Evolutionary conservation across 2,329 filamentous ascomycete species (phyloP).

Genomic region (Pseudogymnoascus sp.): DNA sequence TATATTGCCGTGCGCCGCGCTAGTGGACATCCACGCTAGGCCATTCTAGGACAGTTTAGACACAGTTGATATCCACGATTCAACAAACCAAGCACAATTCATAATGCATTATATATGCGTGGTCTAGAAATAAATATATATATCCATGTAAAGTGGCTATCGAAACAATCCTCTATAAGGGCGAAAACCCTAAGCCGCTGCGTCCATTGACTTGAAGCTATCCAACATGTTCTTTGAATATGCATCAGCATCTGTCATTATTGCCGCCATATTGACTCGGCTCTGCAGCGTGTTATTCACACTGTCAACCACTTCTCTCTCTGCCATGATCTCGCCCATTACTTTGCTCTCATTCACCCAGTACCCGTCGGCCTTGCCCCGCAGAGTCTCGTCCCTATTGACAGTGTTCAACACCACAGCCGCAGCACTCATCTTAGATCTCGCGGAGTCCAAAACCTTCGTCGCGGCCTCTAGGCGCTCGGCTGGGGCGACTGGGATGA

Average conservation of each 20-base stretch:
- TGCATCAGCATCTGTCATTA: constrained; percentile 55
- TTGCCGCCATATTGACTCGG: constrained; percentile 52
- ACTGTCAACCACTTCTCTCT: constrained; percentile 64
- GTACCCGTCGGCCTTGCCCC: constrained; percentile 59
- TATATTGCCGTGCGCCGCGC: constrained; percentile 2
- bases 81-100: not conserved
- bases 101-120: not conserved
- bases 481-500: constrained; percentile 49
- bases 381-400: constrained; percentile 62
- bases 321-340: constrained; percentile 70
- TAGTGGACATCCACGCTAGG: not conserved
- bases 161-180: not conserved
- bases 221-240: constrained; percentile 43
- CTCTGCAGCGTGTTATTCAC: constrained; percentile 59
- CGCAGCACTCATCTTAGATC: constrained; percentile 61
- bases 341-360: constrained; percentile 71
- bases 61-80: not conserved
- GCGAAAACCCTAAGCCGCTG: not conserved
- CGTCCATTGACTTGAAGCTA: not conserved
- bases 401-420: constrained; percentile 75
- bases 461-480: constrained; percentile 58
- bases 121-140: not conserved
- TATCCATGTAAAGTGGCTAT: not conserved
- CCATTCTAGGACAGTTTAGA: not conserved
- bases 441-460: constrained; percentile 47